Percentiles rank a stretch among this genome's conserved stretches.
These are phyloP conservation scores for Passiflora organensis DNA, from an alignment of 345 rosid species.

Conservation along the genomic window DNA sequence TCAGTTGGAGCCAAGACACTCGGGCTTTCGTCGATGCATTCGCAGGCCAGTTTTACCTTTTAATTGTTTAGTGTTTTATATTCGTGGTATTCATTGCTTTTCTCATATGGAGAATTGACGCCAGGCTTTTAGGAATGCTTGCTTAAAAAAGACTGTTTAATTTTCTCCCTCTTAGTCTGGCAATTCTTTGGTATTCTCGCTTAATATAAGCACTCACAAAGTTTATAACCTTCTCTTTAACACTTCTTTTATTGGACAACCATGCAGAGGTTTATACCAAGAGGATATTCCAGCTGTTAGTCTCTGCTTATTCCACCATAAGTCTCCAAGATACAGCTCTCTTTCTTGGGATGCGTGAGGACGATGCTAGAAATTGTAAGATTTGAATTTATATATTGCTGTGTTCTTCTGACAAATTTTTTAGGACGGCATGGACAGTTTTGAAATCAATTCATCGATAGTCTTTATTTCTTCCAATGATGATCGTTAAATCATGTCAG, in stretches of 20 bases:
- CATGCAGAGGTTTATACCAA: constrained; percentile 64
- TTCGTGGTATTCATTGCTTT: background rate
- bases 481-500: background rate
- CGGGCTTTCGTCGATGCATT: constrained; percentile 58
- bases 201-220: background rate
- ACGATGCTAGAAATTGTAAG: constrained; percentile 74
- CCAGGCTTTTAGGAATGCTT: background rate
- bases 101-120: background rate
- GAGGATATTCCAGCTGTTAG: constrained; percentile 69
- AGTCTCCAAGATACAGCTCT: constrained; percentile 61
- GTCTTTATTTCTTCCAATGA: background rate
- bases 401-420: background rate
- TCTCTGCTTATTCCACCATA: constrained; percentile 82
- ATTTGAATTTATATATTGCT: constrained; percentile 4
- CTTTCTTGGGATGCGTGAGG: constrained; percentile 87
- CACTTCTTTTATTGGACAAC: background rate
- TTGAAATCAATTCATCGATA: background rate
- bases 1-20: constrained; percentile 74
- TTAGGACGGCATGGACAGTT: background rate
- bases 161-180: background rate
- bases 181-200: background rate
- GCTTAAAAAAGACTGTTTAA: background rate
- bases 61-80: background rate
- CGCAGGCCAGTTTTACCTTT: constrained; percentile 37
- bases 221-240: background rate